These are phyloP conservation scores for Begonia loranthoides DNA, from an alignment of 306 rosid genomes.

Conservation along the genomic window DNA sequence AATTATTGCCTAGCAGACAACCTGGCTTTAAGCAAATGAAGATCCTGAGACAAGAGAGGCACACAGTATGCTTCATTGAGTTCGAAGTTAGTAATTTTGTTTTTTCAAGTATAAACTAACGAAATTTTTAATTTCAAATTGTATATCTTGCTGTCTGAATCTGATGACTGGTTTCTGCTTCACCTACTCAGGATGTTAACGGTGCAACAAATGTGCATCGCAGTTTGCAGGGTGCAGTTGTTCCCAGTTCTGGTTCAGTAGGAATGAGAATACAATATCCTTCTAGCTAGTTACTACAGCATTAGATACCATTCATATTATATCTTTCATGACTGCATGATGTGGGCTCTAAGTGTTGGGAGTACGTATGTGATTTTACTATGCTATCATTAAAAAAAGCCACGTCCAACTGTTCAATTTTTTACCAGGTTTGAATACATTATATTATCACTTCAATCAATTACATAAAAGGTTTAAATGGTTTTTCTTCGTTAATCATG, in stretches of 20 bases:
- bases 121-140: not conserved
- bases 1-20: slow-evolving; percentile 47
- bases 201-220: slow-evolving; percentile 87
- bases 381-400: too few species aligned
- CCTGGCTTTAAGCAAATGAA: slow-evolving; percentile 99
- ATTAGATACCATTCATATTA: too few species aligned
- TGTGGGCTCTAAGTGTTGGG: not conserved
- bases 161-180: slow-evolving; percentile 7
- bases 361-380: too few species aligned
- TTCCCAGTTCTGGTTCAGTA: slow-evolving; percentile 93
- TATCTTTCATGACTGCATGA: too few species aligned
- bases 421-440: too few species aligned
- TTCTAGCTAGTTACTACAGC: slow-evolving; percentile 16
- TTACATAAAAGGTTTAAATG: too few species aligned
- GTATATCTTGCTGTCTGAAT: not conserved
- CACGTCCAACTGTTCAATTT: too few species aligned
- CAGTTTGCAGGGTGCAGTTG: slow-evolving; percentile 93
- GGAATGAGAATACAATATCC: slow-evolving; percentile 99
- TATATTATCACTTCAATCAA: too few species aligned
- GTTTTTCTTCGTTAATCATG: too few species aligned
- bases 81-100: slow-evolving; percentile 64
- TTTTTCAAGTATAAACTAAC: not conserved
- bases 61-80: slow-evolving; percentile 97
- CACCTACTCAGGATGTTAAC: slow-evolving; percentile 66
- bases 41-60: slow-evolving; percentile 96